These are phyloP conservation scores for Teratosphaeria pseudoeucalypti DNA, from an alignment of 2,329 filamentous ascomycete genomes.

Conservation along the genomic window DNA sequence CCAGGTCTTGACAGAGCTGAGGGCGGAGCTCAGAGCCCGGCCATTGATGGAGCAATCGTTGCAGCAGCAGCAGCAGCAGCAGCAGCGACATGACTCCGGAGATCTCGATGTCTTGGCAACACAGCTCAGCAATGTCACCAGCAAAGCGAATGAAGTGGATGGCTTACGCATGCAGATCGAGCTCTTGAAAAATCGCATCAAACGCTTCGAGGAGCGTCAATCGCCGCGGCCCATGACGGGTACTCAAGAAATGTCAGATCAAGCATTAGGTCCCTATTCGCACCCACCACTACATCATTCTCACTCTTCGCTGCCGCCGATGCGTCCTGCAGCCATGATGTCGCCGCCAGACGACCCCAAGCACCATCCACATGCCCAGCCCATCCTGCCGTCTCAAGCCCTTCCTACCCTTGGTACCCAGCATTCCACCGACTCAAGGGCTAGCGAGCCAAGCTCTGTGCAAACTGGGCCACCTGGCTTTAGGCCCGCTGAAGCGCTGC, in stretches of 20 bases:
- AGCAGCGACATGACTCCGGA: slow-evolving; percentile 17
- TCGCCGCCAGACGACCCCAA: slow-evolving; percentile 9
- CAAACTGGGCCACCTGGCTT: slow-evolving; percentile 4
- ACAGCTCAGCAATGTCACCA: slow-evolving; percentile 30
- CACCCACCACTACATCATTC: slow-evolving; percentile 6
- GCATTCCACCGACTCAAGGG: slow-evolving; percentile 8
- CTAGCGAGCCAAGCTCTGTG: slow-evolving; percentile 3
- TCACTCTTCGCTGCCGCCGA: slow-evolving; percentile 17
- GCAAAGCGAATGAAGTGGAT: slow-evolving; percentile 38
- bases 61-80: slow-evolving; percentile 4
- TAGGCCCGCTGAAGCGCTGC: slow-evolving; percentile 9
- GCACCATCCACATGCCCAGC: slow-evolving; percentile 9
- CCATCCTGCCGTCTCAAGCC: slow-evolving; percentile 1
- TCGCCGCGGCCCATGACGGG: slow-evolving; percentile 1
- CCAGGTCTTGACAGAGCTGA: slow-evolving; percentile 27
- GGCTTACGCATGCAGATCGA: slow-evolving; percentile 37
- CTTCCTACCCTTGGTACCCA: slow-evolving; percentile 6
- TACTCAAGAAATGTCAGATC: neutral
- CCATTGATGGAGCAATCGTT: slow-evolving; percentile 1
- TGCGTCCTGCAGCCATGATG: slow-evolving; percentile 14
- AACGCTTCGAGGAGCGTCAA: slow-evolving; percentile 20
- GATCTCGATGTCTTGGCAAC: slow-evolving; percentile 36
- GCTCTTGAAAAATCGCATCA: slow-evolving; percentile 38
- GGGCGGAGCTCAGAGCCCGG: slow-evolving; percentile 24
- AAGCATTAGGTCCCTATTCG: slow-evolving; percentile 1